Base-by-base conservation (phyloP, 139 green algal genomes). In the Volvox reticuliferus region DNA sequence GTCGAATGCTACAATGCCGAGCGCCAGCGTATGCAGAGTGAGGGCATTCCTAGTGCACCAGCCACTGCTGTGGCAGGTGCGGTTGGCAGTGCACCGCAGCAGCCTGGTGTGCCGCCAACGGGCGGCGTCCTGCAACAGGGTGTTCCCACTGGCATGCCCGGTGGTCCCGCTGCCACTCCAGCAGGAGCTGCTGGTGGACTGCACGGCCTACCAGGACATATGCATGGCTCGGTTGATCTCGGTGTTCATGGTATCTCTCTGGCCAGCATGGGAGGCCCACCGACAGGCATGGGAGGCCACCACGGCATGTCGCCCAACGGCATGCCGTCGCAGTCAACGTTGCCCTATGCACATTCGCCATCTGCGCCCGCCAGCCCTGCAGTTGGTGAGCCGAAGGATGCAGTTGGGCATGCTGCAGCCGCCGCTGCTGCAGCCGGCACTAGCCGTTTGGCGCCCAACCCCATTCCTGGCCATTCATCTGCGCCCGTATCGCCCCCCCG, bases 1-100 rank as follows among this genome's bases (percentile, higher is more conserved):
- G 93, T 95, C 1, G 93, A 95, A 85, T 92, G 90, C 80, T 93
- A 93, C 88, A 93, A 95, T 55, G 91, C 90, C 1, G 91, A 95
- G 73, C 79, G 90, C 19, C 79, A 88, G 75, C 93, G 93, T 61
- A 92, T 91, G 90, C 79, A 68, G 36, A 67, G 62, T 50, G 91
- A 85, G 50, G 86, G 86, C 33, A 86, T 22, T 35, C 62, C 55
- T 3, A 75, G 87, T 2, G 63, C 33, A n/a, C 21, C 35, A 1
- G 65, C 67, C 20, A 36, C 67, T 32, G 28, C 81, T 14, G 32
- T 2, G 9, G n/a, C 32, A 28, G 62, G 75, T 24, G 75, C 71
- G 24, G 24, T 16, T 12, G 21, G 65, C 65, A 12, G 21, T 28
- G 65, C 21, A 24, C 65, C 6, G 65, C 79, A 86, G 79, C 79